Evolutionary conservation across 495 filamentous ascomycete species (phyloP).

Genomic region (Chaetomidium leptoderma): DNA sequence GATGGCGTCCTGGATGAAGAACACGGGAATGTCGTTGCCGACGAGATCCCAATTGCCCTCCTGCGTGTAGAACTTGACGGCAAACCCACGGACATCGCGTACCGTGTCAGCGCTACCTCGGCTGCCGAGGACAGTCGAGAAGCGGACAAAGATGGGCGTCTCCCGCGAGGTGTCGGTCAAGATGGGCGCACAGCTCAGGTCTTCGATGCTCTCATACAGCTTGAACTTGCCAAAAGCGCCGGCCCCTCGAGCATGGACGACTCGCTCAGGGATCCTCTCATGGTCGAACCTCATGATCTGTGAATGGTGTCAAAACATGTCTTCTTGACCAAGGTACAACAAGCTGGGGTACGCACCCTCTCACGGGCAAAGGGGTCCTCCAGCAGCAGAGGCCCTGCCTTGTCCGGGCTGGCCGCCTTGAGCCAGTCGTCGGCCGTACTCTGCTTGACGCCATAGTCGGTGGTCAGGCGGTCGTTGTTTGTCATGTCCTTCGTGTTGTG

Average conservation of each 20-base stretch:
- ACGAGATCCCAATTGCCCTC: constrained; percentile 62
- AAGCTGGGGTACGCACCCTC: constrained; percentile 49
- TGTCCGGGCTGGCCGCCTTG: constrained; percentile 53
- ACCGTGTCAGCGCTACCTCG: constrained; percentile 76
- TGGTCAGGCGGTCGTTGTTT: constrained; percentile 51
- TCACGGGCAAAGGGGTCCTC: constrained; percentile 78
- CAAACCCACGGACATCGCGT: constrained; percentile 77
- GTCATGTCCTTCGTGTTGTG: constrained; percentile 34
- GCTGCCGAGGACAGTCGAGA: constrained; percentile 78
- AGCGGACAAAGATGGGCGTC: constrained; percentile 76
- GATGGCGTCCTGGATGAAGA: constrained; percentile 69
- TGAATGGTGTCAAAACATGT: too few species aligned
- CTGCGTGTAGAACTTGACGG: constrained; percentile 68
- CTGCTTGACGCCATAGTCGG: constrained; percentile 75
- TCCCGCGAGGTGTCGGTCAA: constrained; percentile 74
- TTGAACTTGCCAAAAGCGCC: constrained; percentile 84
- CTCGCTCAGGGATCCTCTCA: constrained; percentile 82
- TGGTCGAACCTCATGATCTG: constrained; percentile 81
- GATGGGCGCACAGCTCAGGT: constrained; percentile 67
- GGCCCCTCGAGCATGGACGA: constrained; percentile 80
- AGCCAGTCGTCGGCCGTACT: constrained; percentile 77
- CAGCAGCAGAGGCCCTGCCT: constrained; percentile 68
- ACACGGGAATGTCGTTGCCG: constrained; percentile 62
- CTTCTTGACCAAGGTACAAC: background rate
- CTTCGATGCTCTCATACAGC: constrained; percentile 62